Percentiles rank a stretch among this genome's conserved stretches.
Evolutionary conservation across 139 green algal genomes (phyloP).

Genomic region (Haematococcus lacustris): DNA sequence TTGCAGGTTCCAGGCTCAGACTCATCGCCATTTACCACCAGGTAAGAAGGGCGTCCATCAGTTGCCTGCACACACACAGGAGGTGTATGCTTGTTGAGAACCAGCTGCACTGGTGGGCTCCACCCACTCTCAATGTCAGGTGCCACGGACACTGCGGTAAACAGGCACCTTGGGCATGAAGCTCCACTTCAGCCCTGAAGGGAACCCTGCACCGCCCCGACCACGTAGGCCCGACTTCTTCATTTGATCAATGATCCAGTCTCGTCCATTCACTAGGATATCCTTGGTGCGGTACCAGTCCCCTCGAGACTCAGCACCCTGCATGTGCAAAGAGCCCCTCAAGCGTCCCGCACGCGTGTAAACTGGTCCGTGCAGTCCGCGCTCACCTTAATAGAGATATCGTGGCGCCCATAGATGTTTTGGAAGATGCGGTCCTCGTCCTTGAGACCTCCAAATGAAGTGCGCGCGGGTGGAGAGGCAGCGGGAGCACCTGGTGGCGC

Average conservation of each 20-base stretch:
- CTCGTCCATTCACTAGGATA: conserved; percentile 72
- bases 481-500: conserved; percentile 15
- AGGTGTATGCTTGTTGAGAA: too few species aligned
- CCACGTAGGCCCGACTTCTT: conserved; percentile 92
- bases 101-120: too few species aligned
- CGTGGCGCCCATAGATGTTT: conserved; percentile 91
- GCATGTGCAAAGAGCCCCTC: background rate
- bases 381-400: conserved; percentile 79
- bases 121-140: too few species aligned
- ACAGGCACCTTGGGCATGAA: conserved; percentile 99
- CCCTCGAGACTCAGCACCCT: conserved; percentile 56
- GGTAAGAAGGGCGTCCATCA: conserved; percentile 86
- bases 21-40: conserved; percentile 97
- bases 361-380: background rate
- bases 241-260: conserved; percentile 98
- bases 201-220: conserved; percentile 92
- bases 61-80: conserved; percentile 37
- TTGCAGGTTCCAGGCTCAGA: conserved; percentile 97
- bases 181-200: conserved; percentile 92
- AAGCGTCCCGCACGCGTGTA: background rate
- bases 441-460: conserved; percentile 68
- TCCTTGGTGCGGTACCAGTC: conserved; percentile 88
- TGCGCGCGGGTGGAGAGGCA: too few species aligned
- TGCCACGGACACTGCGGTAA: too few species aligned
- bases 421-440: conserved; percentile 97